Conservation (phyloP, 164 flowering plant species). For the Kalanchoe fedtschenkoi region DNA sequence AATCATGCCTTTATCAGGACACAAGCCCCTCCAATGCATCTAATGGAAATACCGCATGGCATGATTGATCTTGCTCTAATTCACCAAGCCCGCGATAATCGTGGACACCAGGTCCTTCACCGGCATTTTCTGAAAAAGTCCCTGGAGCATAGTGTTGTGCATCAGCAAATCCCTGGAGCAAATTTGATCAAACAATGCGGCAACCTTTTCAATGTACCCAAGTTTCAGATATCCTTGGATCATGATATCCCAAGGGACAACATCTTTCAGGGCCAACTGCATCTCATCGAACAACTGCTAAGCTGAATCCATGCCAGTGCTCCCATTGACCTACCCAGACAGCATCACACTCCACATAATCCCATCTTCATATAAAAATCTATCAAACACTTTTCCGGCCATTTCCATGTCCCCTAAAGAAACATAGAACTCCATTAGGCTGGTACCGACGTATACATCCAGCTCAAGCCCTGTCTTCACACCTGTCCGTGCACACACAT, state of each 20-base stretch:
- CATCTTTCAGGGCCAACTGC: constrained; percentile 17
- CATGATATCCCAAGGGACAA: constrained; percentile 29
- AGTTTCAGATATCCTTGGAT: constrained; percentile 24
- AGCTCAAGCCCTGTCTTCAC: constrained; percentile 15
- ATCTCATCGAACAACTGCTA: constrained; percentile 23
- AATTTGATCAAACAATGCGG: constrained; percentile 21
- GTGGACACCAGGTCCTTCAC: constrained; percentile 29
- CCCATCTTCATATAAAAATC: constrained; percentile 17
- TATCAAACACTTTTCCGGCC: constrained; percentile 16
- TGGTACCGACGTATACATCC: constrained; percentile 20
- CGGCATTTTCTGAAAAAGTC: constrained; percentile 27
- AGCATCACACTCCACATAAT: constrained; percentile 21
- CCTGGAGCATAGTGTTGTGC: constrained; percentile 22
- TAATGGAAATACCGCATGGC: constrained; percentile 19
- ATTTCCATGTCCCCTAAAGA: constrained; percentile 10
- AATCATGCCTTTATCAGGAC: constrained; percentile 23
- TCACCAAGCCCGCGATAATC: constrained; percentile 29
- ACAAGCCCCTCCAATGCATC: constrained; percentile 19
- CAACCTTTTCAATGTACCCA: constrained; percentile 22
- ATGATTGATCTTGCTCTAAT: constrained; percentile 17
- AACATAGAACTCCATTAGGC: constrained; percentile 21
- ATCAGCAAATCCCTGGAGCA: constrained; percentile 23
- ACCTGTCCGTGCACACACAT: constrained; percentile 21
- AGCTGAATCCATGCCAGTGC: constrained; percentile 20
- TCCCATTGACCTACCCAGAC: constrained; percentile 16